phyloP scores from a whole-genome alignment of 2,329 filamentous ascomycete genomes.

The Fusarium miscanthi region DNA sequence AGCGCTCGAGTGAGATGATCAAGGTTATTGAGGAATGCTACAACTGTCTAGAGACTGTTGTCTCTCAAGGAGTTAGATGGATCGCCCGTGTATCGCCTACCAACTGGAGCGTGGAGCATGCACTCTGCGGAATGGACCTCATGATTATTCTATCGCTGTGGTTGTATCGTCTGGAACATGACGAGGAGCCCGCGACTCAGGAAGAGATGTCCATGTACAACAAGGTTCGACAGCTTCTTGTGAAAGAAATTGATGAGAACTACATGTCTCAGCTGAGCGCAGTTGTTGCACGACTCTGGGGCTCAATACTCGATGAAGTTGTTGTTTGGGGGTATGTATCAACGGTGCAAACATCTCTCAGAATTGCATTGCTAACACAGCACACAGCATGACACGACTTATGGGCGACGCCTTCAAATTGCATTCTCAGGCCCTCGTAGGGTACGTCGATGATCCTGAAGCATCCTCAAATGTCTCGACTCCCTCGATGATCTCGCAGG shows the following conservation, averaged over 20 bases:
- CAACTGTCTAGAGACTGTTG: constrained; percentile 96
- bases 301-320: constrained; percentile 97
- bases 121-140: constrained; percentile 93
- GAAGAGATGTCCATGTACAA: constrained; percentile 92
- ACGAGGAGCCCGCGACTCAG: constrained; percentile 88
- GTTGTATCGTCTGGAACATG: constrained; percentile 99
- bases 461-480: constrained; percentile 76
- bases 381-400: constrained; percentile 82
- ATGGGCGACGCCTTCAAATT: constrained; percentile 99
- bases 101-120: constrained; percentile 99
- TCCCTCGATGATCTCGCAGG: constrained; percentile 78
- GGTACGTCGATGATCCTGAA: constrained; percentile 88
- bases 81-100: constrained; percentile 97
- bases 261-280: constrained; percentile 89
- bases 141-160: constrained; percentile 98
- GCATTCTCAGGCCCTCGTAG: constrained; percentile 92
- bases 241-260: constrained; percentile 86
- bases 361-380: constrained; percentile 34
- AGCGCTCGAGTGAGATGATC: constrained; percentile 96
- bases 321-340: constrained; percentile 96
- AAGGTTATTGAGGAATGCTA: constrained; percentile 98
- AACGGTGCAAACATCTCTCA: neutral
- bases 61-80: constrained; percentile 94
- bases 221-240: constrained; percentile 89
- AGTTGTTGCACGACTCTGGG: constrained; percentile 95